Conservation (phyloP, 2,329 filamentous ascomycete species). For the Fusarium sp. region DNA sequence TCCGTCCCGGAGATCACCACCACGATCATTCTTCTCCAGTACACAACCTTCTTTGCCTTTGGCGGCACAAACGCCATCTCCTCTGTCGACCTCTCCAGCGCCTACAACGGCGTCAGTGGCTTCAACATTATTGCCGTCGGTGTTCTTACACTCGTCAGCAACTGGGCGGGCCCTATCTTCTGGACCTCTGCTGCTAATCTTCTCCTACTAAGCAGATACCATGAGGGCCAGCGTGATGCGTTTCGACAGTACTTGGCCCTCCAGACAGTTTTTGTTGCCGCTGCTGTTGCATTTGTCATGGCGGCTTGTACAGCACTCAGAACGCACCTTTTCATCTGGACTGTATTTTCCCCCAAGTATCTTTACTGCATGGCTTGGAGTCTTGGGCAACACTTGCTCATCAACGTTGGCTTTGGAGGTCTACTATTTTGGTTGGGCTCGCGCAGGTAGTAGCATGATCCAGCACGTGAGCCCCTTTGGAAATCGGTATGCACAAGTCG, state of each 20-base stretch:
- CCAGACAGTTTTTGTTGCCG: slow-evolving; percentile 79
- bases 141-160: slow-evolving; percentile 85
- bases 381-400: slow-evolving; percentile 82
- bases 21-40: slow-evolving; percentile 82
- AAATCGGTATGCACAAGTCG: slow-evolving; percentile 9
- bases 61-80: slow-evolving; percentile 96
- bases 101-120: slow-evolving; percentile 90
- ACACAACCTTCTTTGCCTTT: slow-evolving; percentile 89
- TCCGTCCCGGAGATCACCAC: slow-evolving; percentile 74
- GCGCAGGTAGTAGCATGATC: slow-evolving; percentile 21
- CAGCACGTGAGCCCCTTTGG: slow-evolving; percentile 4
- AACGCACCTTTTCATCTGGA: slow-evolving; percentile 98
- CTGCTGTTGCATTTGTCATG: slow-evolving; percentile 83
- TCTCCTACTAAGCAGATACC: slow-evolving; percentile 64
- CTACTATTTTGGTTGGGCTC: slow-evolving; percentile 69
- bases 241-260: slow-evolving; percentile 71
- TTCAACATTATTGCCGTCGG: slow-evolving; percentile 90
- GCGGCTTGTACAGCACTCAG: slow-evolving; percentile 86
- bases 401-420: slow-evolving; percentile 77
- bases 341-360: slow-evolving; percentile 97
- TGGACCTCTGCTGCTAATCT: slow-evolving; percentile 81
- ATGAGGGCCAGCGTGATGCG: slow-evolving; percentile 48
- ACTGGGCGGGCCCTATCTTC: slow-evolving; percentile 93
- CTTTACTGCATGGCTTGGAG: slow-evolving; percentile 93
- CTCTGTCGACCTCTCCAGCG: slow-evolving; percentile 93